phyloP scores from a whole-genome alignment of 495 filamentous ascomycete species.

The Podospora tetraspora region DNA sequence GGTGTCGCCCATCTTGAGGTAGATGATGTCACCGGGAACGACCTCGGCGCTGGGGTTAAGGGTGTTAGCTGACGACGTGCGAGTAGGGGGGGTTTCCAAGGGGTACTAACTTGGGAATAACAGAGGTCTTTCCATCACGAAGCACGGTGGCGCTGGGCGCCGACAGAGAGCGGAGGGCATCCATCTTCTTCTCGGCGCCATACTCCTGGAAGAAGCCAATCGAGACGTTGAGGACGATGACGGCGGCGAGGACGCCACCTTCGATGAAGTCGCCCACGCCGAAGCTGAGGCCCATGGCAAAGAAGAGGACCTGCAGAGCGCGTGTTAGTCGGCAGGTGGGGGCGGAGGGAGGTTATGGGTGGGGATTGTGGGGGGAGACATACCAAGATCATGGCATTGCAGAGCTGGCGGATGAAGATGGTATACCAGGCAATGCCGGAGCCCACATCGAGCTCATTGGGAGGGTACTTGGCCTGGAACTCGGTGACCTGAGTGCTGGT shows the following conservation, averaged over 20 bases:
- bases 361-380: constrained; percentile 18
- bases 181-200: constrained; percentile 80
- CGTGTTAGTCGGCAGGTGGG: constrained; percentile 11
- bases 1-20: constrained; percentile 78
- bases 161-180: constrained; percentile 69
- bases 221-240: constrained; percentile 77
- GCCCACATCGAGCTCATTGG: constrained; percentile 59
- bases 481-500: constrained; percentile 44
- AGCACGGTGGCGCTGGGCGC: constrained; percentile 74
- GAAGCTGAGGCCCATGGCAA: constrained; percentile 81
- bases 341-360: too few relatives aligned
- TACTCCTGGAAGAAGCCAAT: constrained; percentile 80
- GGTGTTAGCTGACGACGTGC: neutral
- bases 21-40: constrained; percentile 76
- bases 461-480: constrained; percentile 48
- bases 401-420: constrained; percentile 59
- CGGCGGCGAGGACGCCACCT: constrained; percentile 73
- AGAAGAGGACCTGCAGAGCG: constrained; percentile 60
- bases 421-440: constrained; percentile 57
- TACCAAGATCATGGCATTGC: constrained; percentile 65
- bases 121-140: constrained; percentile 60
- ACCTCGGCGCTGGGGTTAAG: constrained; percentile 54
- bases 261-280: constrained; percentile 76
- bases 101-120: constrained; percentile 52
- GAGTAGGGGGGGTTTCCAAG: neutral